Base-by-base conservation (phyloP, 2,329 filamentous ascomycete species). In the Stachybotrys echinatus region DNA sequence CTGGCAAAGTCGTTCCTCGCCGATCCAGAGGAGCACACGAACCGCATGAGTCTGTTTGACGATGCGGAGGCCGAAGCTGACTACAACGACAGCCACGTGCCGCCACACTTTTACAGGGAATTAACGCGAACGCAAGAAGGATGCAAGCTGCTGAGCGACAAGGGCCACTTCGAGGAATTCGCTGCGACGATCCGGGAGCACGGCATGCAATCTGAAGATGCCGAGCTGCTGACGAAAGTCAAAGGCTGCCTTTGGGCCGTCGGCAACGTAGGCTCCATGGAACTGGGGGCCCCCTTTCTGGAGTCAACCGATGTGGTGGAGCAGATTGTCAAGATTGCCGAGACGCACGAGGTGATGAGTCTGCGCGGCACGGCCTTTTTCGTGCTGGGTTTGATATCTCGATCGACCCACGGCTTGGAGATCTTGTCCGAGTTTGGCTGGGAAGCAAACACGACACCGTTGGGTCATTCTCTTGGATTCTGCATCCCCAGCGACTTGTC, bases 191-290 rank as follows among this genome's bases (percentile, higher is more conserved):
- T 99, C 56, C 85, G 87, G 45, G 91, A 97, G 54, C 87, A 91
- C 59, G 88, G 87, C 34, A 86, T 92, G 74, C 87, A 94, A 58
- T 85, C 85, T 40, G 87, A 95, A 56, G 94, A 99, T 60, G 66
- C 80, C 1, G 94, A 99, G 67, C 80, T 87, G 21, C 84, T 97
- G 42, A 83, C 90, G 51, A 97, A 96, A 65, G 90, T 97, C 56
- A 99, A 99, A 67, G 94, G 92, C 7, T 96, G 91, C 64, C 76
- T 99, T 45, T 99, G 94, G 94, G 94, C 94, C 0, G 91, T 99
- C 1, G 94, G 94, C 21, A 99, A 99, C 59, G 92, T 99, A 37
- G 94, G 94, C 0, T 96, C 92, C 1, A 97, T 99, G 92, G 92
- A 97, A 61, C 83, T 96, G 2, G 94, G 94, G 2, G 92, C 92